Evolutionary conservation across 1,284 basidiomycete genomes (phyloP).

Genomic region (Cystobasidiaceae sp.): DNA sequence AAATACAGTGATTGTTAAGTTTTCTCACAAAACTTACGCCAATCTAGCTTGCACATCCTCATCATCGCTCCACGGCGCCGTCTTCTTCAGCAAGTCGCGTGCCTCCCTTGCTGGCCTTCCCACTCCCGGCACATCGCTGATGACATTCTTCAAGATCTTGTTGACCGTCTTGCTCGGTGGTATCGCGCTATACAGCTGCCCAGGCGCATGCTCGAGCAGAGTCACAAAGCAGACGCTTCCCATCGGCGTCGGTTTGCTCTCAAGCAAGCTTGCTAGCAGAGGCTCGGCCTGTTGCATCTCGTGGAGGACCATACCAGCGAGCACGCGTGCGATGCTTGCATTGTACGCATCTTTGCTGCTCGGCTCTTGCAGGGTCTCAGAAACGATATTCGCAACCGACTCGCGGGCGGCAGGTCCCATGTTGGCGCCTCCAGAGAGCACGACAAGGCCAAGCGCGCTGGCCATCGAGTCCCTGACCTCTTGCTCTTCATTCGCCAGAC

Average conservation of each 20-base stretch:
- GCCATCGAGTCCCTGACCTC: conserved; percentile 69
- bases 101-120: conserved; percentile 79
- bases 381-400: conserved; percentile 65
- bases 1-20: too few species aligned
- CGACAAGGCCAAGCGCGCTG: conserved; percentile 70
- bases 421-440: conserved; percentile 65
- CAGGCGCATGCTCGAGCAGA: conserved; percentile 55
- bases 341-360: conserved; percentile 56
- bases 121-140: conserved; percentile 66
- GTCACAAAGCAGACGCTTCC: conserved; percentile 64
- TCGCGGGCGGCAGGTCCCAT: conserved; percentile 71
- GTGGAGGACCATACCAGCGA: conserved; percentile 59
- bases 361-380: conserved; percentile 69
- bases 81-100: conserved; percentile 62
- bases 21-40: conserved; percentile 17
- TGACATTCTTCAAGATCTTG: conserved; percentile 66
- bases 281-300: conserved; percentile 63
- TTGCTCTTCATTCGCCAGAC: conserved; percentile 57
- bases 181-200: conserved; percentile 63
- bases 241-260: conserved; percentile 60
- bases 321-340: conserved; percentile 62
- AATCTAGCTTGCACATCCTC: conserved; percentile 36
- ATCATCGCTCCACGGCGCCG: conserved; percentile 42
- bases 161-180: conserved; percentile 62
- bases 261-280: conserved; percentile 64